These are phyloP conservation scores for Ceratocystis alfenasii DNA, from an alignment of 2,329 filamentous ascomycete genomes.

Conservation along the genomic window DNA sequence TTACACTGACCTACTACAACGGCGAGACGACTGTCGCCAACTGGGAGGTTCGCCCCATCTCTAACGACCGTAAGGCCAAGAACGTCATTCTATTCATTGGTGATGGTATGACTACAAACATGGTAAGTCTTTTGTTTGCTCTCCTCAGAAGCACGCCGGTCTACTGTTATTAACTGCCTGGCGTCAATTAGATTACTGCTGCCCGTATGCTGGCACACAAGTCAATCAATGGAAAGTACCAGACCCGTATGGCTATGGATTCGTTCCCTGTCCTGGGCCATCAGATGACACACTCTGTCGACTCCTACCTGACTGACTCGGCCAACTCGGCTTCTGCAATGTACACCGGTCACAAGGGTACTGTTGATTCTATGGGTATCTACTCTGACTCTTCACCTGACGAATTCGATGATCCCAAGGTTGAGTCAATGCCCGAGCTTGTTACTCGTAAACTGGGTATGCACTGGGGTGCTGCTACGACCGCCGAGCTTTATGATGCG, in stretches of 20 bases:
- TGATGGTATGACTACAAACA: conserved; percentile 59
- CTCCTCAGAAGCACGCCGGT: too few relatives aligned
- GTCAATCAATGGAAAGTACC: conserved; percentile 73
- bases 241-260: conserved; percentile 63
- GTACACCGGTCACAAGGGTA: conserved; percentile 74
- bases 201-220: conserved; percentile 72
- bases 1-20: conserved; percentile 64
- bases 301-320: conserved; percentile 75
- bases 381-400: conserved; percentile 66
- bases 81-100: conserved; percentile 80
- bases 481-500: conserved; percentile 70
- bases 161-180: neutral
- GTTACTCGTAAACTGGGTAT: conserved; percentile 56
- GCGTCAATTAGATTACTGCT: conserved; percentile 46
- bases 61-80: conserved; percentile 61
- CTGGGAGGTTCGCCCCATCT: conserved; percentile 64
- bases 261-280: conserved; percentile 76
- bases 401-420: conserved; percentile 70
- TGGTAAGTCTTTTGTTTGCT: conserved; percentile 32
- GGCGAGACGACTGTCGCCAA: conserved; percentile 58
- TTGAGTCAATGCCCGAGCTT: conserved; percentile 72
- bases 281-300: conserved; percentile 80
- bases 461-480: conserved; percentile 57
- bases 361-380: conserved; percentile 66
- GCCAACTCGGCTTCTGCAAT: conserved; percentile 75